Conservation (phyloP, 1,139 yeast species). For the Geotrichum aggregatum region DNA sequence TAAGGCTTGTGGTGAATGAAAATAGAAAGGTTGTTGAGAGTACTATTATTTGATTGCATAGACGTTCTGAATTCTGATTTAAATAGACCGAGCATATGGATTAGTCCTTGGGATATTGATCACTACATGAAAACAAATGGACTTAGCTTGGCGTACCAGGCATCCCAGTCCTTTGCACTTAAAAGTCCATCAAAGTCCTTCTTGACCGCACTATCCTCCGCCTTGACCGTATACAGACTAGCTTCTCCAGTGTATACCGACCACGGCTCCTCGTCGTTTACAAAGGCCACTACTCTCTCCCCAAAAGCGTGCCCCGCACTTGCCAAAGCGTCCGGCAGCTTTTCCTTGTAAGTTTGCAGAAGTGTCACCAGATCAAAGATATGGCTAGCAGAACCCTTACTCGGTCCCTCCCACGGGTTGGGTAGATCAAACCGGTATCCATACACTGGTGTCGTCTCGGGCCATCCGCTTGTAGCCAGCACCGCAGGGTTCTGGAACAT, state of each 20-base stretch:
- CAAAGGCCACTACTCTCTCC: too few species aligned
- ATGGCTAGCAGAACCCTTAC: not conserved
- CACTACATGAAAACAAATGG: too few species aligned
- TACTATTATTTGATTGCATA: not conserved
- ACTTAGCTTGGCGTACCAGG: not conserved
- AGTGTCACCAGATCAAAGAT: not conserved
- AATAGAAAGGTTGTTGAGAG: not conserved
- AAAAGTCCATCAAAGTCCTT: not conserved
- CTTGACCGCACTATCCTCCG: not conserved
- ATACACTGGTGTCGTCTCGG: not conserved
- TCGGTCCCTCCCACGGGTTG: not conserved
- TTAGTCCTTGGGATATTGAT: too few species aligned
- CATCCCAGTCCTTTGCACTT: not conserved
- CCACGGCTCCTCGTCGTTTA: not conserved
- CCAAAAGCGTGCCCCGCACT: too few species aligned
- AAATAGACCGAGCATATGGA: too few species aligned
- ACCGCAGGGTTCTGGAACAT: not conserved
- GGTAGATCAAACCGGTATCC: not conserved
- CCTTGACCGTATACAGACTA: too few species aligned
- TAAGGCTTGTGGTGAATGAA: constrained; percentile 1
- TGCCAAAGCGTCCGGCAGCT: not conserved
- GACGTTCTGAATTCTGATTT: too few species aligned
- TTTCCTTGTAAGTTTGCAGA: not conserved
- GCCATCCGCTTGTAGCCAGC: not conserved
- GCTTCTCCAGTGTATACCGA: too few species aligned